A percentile compares a stretch with the other conserved stretches of the same genome.
Evolutionary conservation across 2,329 filamentous ascomycete genomes (phyloP).

Genomic region (Nemania diffusa): DNA sequence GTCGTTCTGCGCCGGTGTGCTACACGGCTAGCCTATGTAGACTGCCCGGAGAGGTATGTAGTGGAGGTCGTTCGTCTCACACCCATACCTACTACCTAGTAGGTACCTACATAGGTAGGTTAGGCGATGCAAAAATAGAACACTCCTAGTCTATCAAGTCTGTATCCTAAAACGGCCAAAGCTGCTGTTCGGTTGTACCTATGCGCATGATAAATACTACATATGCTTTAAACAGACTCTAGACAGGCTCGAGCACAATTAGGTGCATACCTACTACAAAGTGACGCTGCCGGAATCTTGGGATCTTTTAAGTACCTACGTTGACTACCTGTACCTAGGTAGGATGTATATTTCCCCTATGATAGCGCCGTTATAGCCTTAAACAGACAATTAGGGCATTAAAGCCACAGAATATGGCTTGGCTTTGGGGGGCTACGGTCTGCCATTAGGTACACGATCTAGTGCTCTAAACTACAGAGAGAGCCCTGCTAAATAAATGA

Average conservation of each 20-base stretch:
- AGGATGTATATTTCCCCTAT: background rate
- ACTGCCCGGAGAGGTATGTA: too few relatives aligned
- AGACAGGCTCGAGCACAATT: background rate
- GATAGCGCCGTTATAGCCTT: background rate
- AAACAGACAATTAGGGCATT: constrained; percentile 2
- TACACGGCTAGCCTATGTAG: too few relatives aligned
- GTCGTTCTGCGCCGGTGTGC: too few relatives aligned
- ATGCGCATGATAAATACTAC: too few relatives aligned
- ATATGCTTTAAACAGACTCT: background rate
- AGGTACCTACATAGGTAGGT: too few relatives aligned
- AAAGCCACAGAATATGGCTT: constrained; percentile 11
- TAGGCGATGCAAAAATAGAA: constrained; percentile 30
- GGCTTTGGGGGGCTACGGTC: background rate
- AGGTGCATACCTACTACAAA: too few relatives aligned
- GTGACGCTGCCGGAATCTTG: background rate
- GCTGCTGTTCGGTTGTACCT: background rate
- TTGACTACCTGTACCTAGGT: too few relatives aligned
- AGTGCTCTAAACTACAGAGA: constrained; percentile 6
- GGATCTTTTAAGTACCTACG: too few relatives aligned
- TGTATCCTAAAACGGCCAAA: constrained; percentile 2
- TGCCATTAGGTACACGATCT: background rate
- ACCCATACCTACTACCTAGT: too few relatives aligned
- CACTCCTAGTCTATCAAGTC: constrained; percentile 2
- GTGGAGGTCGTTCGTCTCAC: too few relatives aligned
- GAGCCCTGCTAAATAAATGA: constrained; percentile 25